phyloP scores from a whole-genome alignment of 352 stramenopile species.

The Pythium dissimile region DNA sequence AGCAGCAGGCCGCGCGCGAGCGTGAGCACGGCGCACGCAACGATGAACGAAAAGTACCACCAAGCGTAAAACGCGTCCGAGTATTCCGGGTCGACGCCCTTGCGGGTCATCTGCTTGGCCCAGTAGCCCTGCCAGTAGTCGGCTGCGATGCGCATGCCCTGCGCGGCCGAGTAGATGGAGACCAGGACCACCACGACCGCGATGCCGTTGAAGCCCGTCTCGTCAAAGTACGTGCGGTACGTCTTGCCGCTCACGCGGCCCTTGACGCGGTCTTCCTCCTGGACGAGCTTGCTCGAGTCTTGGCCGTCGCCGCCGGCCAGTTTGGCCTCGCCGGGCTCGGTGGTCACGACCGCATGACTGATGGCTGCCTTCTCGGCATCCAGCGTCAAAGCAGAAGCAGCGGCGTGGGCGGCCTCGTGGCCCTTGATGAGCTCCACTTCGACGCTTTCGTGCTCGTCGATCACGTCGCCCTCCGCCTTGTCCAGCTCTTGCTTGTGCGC shows the following conservation, averaged over 20 bases:
- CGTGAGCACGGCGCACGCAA: constrained; percentile 22
- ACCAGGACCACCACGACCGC: constrained; percentile 20
- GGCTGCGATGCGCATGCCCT: constrained; percentile 16
- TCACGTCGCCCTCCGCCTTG: constrained; percentile 9
- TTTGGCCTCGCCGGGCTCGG: neutral
- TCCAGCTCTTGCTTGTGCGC: constrained; percentile 6
- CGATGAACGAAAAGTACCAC: constrained; percentile 44
- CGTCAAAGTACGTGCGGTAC: constrained; percentile 31
- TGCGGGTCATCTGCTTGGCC: constrained; percentile 25
- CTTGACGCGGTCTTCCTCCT: constrained; percentile 32
- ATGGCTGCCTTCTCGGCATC: neutral
- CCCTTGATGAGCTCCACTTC: constrained; percentile 18
- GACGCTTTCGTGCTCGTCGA: constrained; percentile 18
- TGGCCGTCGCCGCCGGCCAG: neutral
- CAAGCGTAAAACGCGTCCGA: constrained; percentile 23
- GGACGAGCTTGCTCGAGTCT: constrained; percentile 15
- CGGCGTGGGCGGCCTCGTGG: constrained; percentile 12
- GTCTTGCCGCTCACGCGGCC: constrained; percentile 27
- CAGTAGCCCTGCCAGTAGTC: constrained; percentile 29
- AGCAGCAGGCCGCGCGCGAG: constrained; percentile 30
- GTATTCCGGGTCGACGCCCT: constrained; percentile 15
- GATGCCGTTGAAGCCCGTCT: constrained; percentile 27
- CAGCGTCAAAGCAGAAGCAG: neutral
- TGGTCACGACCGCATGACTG: neutral
- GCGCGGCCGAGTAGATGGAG: constrained; percentile 10